Percentiles rank a stretch among this genome's conserved stretches.
These are phyloP conservation scores for Murraya paniculata DNA, from an alignment of 345 rosid genomes.

Conservation along the genomic window DNA sequence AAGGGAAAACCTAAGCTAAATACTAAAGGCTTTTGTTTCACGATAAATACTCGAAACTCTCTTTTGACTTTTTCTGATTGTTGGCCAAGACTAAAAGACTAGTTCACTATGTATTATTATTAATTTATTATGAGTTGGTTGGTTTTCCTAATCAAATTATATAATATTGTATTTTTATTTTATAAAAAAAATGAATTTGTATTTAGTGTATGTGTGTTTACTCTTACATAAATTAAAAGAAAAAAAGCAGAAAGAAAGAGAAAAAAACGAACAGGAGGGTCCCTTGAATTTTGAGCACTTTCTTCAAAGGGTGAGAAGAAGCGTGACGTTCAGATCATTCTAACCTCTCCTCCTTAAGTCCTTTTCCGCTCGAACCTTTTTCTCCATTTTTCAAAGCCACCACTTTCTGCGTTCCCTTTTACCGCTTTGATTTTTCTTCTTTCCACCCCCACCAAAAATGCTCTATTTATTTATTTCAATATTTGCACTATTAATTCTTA, in stretches of 20 bases:
- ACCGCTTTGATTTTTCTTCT: neutral
- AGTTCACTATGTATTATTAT: too few species aligned
- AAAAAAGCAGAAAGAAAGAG: too few species aligned
- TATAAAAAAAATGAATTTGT: too few species aligned
- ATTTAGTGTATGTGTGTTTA: too few species aligned
- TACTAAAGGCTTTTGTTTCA: neutral
- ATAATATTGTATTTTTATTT: too few species aligned
- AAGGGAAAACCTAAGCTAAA: neutral
- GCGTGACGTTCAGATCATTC: constrained; percentile 29
- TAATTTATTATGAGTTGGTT: too few species aligned
- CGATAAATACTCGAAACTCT: neutral
- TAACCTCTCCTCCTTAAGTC: constrained; percentile 17
- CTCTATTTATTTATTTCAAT: neutral
- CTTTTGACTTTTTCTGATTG: neutral
- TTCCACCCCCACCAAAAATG: too few species aligned
- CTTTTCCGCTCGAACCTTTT: constrained; percentile 12
- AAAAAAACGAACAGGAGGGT: too few species aligned
- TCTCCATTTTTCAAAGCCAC: constrained; percentile 2
- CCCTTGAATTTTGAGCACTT: too few species aligned
- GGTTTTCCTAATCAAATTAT: too few species aligned
- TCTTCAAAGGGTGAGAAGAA: neutral
- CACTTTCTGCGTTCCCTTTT: neutral
- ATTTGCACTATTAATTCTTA: neutral
- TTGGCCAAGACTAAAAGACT: neutral
- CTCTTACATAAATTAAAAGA: too few species aligned